Evolutionary conservation across 345 rosid genomes (phyloP).

Genomic region (Abelmoschus esculentus): DNA sequence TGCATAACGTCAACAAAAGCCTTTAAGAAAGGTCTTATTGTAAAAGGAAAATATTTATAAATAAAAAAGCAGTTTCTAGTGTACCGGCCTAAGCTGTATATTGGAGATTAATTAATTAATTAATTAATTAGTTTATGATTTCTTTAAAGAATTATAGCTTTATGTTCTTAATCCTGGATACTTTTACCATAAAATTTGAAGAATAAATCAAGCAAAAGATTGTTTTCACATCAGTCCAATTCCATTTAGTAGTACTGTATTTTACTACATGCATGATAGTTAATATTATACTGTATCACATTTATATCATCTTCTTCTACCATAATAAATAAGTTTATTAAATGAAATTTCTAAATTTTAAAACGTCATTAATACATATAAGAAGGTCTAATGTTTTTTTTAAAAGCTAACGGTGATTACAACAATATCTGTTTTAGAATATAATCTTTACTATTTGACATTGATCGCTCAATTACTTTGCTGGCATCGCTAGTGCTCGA

Average conservation of each 20-base stretch:
- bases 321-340: too few relatives aligned
- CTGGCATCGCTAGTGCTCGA: too few relatives aligned
- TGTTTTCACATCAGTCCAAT: background rate
- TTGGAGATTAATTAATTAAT: background rate
- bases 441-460: too few relatives aligned
- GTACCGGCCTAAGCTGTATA: background rate
- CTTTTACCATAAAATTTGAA: constrained; percentile 1
- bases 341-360: too few relatives aligned
- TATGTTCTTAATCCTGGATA: constrained; percentile 3
- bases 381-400: too few relatives aligned
- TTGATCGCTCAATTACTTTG: too few relatives aligned
- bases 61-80: background rate
- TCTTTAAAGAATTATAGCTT: constrained; percentile 2
- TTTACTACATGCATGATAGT: background rate
- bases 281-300: background rate
- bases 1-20: background rate
- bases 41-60: background rate
- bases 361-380: too few relatives aligned
- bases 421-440: too few relatives aligned
- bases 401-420: too few relatives aligned
- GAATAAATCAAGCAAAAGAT: constrained; percentile 2
- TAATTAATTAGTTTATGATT: background rate
- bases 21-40: background rate
- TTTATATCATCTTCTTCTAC: too few relatives aligned
- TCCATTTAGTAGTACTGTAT: background rate